Evolutionary conservation across 495 filamentous ascomycete genomes (phyloP).

Genomic region (Podospora comata): DNA sequence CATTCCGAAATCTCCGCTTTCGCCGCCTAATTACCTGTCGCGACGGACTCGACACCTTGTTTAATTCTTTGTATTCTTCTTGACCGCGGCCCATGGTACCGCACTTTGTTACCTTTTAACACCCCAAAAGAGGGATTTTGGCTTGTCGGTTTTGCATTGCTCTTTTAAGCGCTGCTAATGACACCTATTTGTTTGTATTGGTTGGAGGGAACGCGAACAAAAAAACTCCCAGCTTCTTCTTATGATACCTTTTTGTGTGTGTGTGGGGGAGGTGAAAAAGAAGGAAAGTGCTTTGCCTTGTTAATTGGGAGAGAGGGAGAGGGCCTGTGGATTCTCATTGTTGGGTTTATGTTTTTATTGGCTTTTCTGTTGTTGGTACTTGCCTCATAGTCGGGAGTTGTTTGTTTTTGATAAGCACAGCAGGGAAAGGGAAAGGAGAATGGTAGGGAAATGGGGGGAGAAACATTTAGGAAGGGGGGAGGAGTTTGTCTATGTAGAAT

Average conservation of each 20-base stretch:
- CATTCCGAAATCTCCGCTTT: not conserved
- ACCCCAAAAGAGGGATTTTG: not conserved
- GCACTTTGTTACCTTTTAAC: not conserved
- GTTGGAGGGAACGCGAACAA: constrained; percentile 12
- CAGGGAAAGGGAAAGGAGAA: not conserved
- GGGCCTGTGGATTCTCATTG: not conserved
- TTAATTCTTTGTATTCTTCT: not conserved
- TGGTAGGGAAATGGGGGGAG: not conserved
- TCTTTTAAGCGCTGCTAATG: constrained; percentile 2
- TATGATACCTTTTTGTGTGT: constrained; percentile 28
- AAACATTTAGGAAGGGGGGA: not conserved
- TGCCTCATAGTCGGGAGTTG: not conserved
- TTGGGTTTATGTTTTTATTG: not conserved
- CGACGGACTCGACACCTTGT: not conserved
- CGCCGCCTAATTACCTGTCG: not conserved
- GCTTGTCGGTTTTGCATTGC: not conserved
- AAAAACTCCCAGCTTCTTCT: constrained; percentile 5
- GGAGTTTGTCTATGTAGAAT: not conserved
- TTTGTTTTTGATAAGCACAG: constrained; percentile 7
- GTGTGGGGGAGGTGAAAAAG: not conserved
- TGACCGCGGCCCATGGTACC: not conserved
- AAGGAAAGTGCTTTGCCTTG: not conserved
- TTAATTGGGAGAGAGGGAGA: not conserved
- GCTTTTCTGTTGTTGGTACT: not conserved
- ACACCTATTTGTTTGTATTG: constrained; percentile 16